phyloP scores from a whole-genome alignment of 139 green algal species.

The Yamagishiella unicocca region DNA sequence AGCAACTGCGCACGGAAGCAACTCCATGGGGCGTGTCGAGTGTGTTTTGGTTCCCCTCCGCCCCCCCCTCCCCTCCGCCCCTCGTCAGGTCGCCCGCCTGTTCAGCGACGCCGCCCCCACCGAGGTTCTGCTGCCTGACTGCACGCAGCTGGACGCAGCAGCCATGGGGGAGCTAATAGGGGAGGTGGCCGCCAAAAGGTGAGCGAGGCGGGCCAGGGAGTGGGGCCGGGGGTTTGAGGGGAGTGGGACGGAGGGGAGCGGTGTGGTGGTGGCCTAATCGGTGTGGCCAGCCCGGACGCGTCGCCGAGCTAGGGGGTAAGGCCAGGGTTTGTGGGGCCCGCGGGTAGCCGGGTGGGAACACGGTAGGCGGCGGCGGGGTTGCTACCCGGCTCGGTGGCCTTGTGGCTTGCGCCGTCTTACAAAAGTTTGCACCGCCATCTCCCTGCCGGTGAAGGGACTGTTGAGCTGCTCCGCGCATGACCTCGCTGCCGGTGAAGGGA shows the following conservation, averaged over 20 bases:
- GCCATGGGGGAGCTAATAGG: slow-evolving; percentile 54
- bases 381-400: background rate
- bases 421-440: no score
- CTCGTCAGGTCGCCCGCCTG: slow-evolving; percentile 51
- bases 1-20: no score
- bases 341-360: no score
- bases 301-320: no score
- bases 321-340: no score
- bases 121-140: slow-evolving; percentile 74
- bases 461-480: no score
- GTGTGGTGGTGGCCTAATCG: no score
- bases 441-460: no score
- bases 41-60: background rate
- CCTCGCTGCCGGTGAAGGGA: no score
- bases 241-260: background rate
- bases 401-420: no score
- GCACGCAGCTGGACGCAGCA: slow-evolving; percentile 65
- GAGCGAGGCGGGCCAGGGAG: background rate
- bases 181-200: slow-evolving; percentile 41
- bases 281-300: no score
- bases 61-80: background rate
- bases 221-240: background rate
- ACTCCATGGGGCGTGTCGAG: no score
- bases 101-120: slow-evolving; percentile 59
- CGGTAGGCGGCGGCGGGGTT: background rate